Base-by-base conservation (phyloP, 2,329 filamentous ascomycete genomes). In the Penicillium sp. region DNA sequence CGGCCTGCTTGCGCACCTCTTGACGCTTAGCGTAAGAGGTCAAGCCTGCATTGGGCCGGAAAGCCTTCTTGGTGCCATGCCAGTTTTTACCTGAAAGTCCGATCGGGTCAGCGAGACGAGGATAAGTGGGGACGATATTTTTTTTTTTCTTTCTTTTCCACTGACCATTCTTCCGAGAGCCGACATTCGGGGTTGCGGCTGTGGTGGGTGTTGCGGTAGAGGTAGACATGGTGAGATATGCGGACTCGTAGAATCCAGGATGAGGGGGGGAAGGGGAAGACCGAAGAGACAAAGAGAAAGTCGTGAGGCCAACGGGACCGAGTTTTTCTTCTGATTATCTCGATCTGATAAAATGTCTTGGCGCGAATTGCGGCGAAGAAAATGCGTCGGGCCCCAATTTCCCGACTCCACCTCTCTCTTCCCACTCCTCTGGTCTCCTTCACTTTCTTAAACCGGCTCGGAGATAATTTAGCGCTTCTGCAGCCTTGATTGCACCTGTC, bases 131-230 rank as follows among this genome's bases (percentile, higher is more conserved):
- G 47, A 50, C 40, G 42, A 52, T 7, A 24, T 40, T 31, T 36
- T 27, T 49, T 52, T 22, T 39, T 36, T 27, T 49, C 47, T 22
- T 39, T 18, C 18, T 44, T 49, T 44, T 32, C 38, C 55, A 65
- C 77, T 59, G 79, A 93, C 90, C 90, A 79, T 96, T 96, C 74
- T 88, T 88, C 66, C 90, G 88, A 83, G 94, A 88, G 59, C 87
- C 90, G 73, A 69, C 62, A n/a, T 70, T 71, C 63, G 67, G 70
- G 36, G 48, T 62, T 60, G 53, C 55, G 16, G 41, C 38, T 24
- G 48, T 62, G 60, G 53, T 51, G 16, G 41, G 29, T 27, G 72
- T 55, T 5, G 73, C 60, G 54, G 75, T 67, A 24, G 68, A 66
- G 45, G 72, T 67, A 9, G 73, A 80, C 79, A 85, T 84, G 46